phyloP scores from a whole-genome alignment of 225 moss, liverwort and hornwort species.

The Marchantia paleacea region DNA sequence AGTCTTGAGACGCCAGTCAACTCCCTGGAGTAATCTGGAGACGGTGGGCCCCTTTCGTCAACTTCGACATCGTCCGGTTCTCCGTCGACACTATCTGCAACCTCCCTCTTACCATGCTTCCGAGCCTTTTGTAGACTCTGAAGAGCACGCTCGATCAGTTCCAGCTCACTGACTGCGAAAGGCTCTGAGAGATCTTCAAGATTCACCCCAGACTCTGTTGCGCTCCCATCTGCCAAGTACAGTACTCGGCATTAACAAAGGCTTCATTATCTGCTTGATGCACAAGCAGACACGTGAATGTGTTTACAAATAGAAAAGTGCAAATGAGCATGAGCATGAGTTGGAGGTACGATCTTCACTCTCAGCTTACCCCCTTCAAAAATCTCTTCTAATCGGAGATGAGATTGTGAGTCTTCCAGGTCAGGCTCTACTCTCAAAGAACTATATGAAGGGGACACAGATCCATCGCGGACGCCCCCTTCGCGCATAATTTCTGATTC shows the following conservation, averaged over 20 bases:
- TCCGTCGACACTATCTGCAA: constrained; percentile 15
- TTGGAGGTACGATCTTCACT: background rate
- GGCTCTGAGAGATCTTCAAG: constrained; percentile 14
- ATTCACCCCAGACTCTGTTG: constrained; percentile 9
- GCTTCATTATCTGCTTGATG: background rate
- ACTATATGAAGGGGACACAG: constrained; percentile 19
- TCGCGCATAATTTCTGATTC: constrained; percentile 9
- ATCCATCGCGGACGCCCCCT: constrained; percentile 1
- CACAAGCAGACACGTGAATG: background rate
- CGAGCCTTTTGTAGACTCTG: constrained; percentile 17
- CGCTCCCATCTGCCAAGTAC: constrained; percentile 27
- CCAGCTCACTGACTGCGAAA: constrained; percentile 34
- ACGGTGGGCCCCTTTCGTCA: constrained; percentile 1
- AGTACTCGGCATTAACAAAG: constrained; percentile 3
- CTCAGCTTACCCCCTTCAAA: constrained; percentile 21
- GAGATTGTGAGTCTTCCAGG: constrained; percentile 17
- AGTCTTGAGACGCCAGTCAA: constrained; percentile 22
- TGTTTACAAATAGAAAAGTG: background rate
- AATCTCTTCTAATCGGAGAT: constrained; percentile 12
- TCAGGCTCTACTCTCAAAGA: constrained; percentile 20
- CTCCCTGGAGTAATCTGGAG: constrained; percentile 18
- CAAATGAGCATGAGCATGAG: background rate
- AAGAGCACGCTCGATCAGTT: constrained; percentile 39
- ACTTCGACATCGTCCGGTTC: constrained; percentile 9
- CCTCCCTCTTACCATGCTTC: background rate